phyloP scores from a whole-genome alignment of 768 basidiomycete genomes.

The Agrocybe chaxingu region DNA sequence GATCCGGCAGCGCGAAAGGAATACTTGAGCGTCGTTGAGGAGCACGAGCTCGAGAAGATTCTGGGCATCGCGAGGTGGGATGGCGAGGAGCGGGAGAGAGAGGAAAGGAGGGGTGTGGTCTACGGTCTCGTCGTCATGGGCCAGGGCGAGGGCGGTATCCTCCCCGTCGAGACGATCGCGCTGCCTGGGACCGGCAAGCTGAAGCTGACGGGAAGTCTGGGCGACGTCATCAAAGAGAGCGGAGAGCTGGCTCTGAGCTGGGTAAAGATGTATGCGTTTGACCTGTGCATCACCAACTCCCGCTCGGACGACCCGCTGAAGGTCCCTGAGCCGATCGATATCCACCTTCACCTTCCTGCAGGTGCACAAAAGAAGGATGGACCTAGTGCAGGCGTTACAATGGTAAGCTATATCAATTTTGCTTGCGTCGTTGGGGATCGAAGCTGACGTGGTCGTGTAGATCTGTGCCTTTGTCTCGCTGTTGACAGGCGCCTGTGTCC shows the following conservation, averaged over 20 bases:
- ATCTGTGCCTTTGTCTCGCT: slow-evolving; percentile 86
- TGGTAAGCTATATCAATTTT: slow-evolving; percentile 45
- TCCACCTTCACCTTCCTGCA: slow-evolving; percentile 86
- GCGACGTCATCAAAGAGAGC: slow-evolving; percentile 89
- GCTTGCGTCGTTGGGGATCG: background rate
- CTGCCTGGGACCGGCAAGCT: slow-evolving; percentile 74
- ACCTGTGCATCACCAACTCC: slow-evolving; percentile 69
- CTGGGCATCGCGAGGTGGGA: slow-evolving; percentile 81
- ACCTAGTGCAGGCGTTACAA: slow-evolving; percentile 86
- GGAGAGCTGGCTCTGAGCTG: slow-evolving; percentile 89
- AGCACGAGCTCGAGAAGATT: slow-evolving; percentile 76
- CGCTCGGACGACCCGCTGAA: slow-evolving; percentile 74
- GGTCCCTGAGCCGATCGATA: slow-evolving; percentile 67
- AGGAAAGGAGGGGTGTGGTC: slow-evolving; percentile 71
- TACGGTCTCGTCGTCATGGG: slow-evolving; percentile 89
- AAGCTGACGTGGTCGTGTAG: slow-evolving; percentile 26
- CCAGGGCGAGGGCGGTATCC: slow-evolving; percentile 79
- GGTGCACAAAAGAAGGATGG: slow-evolving; percentile 95
- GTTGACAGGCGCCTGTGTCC: slow-evolving; percentile 71
- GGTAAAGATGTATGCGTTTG: slow-evolving; percentile 85
- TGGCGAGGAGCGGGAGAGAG: slow-evolving; percentile 73
- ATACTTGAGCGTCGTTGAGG: slow-evolving; percentile 63
- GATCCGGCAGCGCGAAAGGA: slow-evolving; percentile 20
- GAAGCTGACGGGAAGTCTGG: slow-evolving; percentile 80
- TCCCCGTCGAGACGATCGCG: slow-evolving; percentile 81